Conservation (phyloP, 768 basidiomycete genomes). For the Rhizopogon roseolus region DNA sequence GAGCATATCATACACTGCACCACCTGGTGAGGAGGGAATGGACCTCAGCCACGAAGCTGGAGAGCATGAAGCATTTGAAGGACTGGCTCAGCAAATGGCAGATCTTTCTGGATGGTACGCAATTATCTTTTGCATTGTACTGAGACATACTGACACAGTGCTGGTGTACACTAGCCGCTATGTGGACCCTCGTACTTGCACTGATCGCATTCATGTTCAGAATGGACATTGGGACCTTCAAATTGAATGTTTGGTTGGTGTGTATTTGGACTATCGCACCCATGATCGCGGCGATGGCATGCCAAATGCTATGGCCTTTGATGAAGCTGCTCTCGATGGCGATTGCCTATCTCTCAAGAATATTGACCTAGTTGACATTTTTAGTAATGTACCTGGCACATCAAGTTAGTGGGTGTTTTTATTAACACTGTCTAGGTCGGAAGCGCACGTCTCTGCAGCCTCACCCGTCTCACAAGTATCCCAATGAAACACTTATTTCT, state of each 20-base stretch:
- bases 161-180: neutral
- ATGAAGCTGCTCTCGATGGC: neutral
- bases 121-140: neutral
- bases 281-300: neutral
- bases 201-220: neutral
- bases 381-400: too few species aligned
- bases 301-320: neutral
- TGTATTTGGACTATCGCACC: neutral
- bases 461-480: neutral
- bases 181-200: neutral
- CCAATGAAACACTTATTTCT: conserved; percentile 7
- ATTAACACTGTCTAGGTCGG: too few species aligned
- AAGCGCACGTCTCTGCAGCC: too few species aligned
- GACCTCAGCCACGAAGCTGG: conserved; percentile 2
- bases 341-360: neutral
- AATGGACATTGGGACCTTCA: neutral
- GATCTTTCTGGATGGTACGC: neutral
- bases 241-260: neutral
- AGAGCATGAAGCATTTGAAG: neutral
- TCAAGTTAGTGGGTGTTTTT: too few species aligned
- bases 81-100: neutral
- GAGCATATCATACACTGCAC: neutral
- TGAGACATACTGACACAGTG: too few species aligned
- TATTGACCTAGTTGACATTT: neutral
- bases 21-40: neutral